Conservation (phyloP, 2,329 filamentous ascomycete genomes). For the Periconia sp. region DNA sequence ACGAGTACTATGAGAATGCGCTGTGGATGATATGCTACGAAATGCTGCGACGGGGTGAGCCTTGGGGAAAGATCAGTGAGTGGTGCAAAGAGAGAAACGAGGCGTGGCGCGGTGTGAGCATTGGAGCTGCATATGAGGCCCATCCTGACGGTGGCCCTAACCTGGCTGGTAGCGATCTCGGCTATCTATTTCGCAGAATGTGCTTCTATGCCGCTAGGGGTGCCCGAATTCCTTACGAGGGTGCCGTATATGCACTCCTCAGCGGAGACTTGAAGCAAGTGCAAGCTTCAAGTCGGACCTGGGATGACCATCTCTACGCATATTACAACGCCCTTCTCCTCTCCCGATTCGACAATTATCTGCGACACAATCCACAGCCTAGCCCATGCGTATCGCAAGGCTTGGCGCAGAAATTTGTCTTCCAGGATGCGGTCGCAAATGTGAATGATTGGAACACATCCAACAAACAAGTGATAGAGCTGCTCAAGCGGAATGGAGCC, state of each 20-base stretch:
- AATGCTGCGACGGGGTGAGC: conserved; percentile 84
- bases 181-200: conserved; percentile 74
- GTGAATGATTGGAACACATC: conserved; percentile 62
- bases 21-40: conserved; percentile 96
- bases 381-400: conserved; percentile 57
- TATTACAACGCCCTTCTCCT: conserved; percentile 87
- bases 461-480: conserved; percentile 62
- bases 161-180: conserved; percentile 46
- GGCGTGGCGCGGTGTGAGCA: conserved; percentile 83
- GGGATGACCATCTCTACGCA: conserved; percentile 87
- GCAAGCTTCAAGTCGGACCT: conserved; percentile 74
- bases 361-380: conserved; percentile 61
- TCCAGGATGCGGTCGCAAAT: conserved; percentile 69
- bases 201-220: conserved; percentile 76
- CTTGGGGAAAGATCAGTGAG: conserved; percentile 74
- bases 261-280: conserved; percentile 82
- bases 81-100: conserved; percentile 89
- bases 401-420: conserved; percentile 65
- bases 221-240: conserved; percentile 77
- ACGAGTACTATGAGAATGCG: conserved; percentile 86
- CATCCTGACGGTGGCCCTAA: conserved; percentile 49
- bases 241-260: conserved; percentile 89
- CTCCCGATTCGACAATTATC: conserved; percentile 77
- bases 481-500: conserved; percentile 63
- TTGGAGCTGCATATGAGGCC: conserved; percentile 70